Conservation (phyloP, 2,329 filamentous ascomycete species). For the Aureobasidium melanogenum region DNA sequence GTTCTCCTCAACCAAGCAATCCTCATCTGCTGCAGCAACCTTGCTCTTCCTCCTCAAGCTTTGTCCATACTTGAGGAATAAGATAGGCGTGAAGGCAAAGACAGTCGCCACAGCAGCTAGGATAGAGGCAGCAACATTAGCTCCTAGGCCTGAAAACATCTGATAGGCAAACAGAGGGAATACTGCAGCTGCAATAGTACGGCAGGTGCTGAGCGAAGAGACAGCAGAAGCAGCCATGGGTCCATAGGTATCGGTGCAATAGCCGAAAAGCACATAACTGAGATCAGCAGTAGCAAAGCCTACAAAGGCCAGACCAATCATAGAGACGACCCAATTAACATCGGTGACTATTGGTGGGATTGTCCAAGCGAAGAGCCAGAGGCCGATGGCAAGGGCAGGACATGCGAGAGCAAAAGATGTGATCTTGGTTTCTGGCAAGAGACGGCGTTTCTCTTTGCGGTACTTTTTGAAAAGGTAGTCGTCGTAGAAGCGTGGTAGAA, state of each 20-base stretch:
- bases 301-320: slow-evolving; percentile 31
- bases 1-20: slow-evolving; percentile 16
- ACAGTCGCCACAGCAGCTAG: slow-evolving; percentile 32
- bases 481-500: slow-evolving; percentile 34
- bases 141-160: slow-evolving; percentile 8
- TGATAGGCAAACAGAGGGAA: slow-evolving; percentile 29
- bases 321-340: slow-evolving; percentile 34
- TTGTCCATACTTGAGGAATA: slow-evolving; percentile 16
- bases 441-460: slow-evolving; percentile 16
- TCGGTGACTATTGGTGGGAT: slow-evolving; percentile 29
- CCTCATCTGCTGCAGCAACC: slow-evolving; percentile 11
- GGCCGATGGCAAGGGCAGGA: slow-evolving; percentile 31
- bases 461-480: slow-evolving; percentile 22
- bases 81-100: slow-evolving; percentile 22
- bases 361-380: slow-evolving; percentile 39
- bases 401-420: slow-evolving; percentile 34
- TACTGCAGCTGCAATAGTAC: slow-evolving; percentile 26
- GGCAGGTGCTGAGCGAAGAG: slow-evolving; percentile 29
- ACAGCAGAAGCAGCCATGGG: slow-evolving; percentile 33
- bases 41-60: slow-evolving; percentile 16
- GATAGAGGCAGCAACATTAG: slow-evolving; percentile 11
- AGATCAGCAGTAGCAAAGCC: slow-evolving; percentile 40
- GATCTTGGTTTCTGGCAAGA: slow-evolving; percentile 36
- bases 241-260: slow-evolving; percentile 34
- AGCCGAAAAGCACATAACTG: slow-evolving; percentile 30